phyloP scores from a whole-genome alignment of 1,139 yeast genomes.

The Nakaseomyces delphensis region DNA sequence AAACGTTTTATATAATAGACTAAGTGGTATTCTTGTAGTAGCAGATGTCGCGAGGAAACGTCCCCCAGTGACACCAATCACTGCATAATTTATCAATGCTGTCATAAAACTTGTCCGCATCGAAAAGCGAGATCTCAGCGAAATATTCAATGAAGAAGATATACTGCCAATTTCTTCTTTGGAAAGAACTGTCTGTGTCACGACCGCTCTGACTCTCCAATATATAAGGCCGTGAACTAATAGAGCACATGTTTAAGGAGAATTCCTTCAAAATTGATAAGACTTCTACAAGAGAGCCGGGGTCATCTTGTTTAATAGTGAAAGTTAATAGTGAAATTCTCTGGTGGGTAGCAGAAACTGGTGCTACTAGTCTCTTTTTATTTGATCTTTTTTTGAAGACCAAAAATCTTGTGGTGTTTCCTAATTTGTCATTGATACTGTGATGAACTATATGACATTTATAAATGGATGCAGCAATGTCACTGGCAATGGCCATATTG shows the following conservation, averaged over 20 bases:
- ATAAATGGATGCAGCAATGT: constrained; percentile 57
- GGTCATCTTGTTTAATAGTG: constrained; percentile 55
- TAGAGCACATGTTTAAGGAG: constrained; percentile 59
- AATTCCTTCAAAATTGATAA: constrained; percentile 49
- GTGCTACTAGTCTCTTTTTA: background rate
- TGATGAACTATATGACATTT: constrained; percentile 47
- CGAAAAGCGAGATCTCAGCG: constrained; percentile 13
- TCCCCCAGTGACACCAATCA: constrained; percentile 34
- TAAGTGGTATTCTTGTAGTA: constrained; percentile 25
- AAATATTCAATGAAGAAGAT: constrained; percentile 67
- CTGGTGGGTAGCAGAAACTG: constrained; percentile 9
- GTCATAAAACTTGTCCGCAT: constrained; percentile 18
- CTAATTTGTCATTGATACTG: constrained; percentile 59
- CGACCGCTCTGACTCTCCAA: background rate
- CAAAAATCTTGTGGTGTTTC: constrained; percentile 80
- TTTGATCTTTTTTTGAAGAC: constrained; percentile 37
- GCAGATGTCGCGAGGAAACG: constrained; percentile 33
- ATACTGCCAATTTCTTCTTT: constrained; percentile 55
- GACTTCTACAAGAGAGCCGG: constrained; percentile 70
- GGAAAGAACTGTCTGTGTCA: constrained; percentile 10
- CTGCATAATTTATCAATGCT: constrained; percentile 28
- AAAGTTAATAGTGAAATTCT: constrained; percentile 54
- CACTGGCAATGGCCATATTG: constrained; percentile 50
- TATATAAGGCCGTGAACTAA: constrained; percentile 52
- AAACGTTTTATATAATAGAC: background rate